Percentiles rank a stretch among this genome's conserved stretches.
These are phyloP conservation scores for Talaromyces islandicus DNA, from an alignment of 2,329 filamentous ascomycete genomes.

Conservation along the genomic window DNA sequence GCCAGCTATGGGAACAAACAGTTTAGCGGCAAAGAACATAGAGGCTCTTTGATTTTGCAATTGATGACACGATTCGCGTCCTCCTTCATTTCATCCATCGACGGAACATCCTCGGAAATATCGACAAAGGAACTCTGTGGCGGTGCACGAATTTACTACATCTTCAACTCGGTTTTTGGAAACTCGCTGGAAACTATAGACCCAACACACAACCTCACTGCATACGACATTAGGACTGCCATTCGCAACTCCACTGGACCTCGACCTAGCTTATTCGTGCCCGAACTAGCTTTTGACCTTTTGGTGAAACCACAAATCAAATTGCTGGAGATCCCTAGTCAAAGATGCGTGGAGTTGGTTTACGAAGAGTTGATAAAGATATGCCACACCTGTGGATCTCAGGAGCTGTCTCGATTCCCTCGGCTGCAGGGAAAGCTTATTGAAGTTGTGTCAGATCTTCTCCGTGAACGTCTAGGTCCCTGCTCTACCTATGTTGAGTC, in stretches of 20 bases:
- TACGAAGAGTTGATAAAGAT: constrained; percentile 99
- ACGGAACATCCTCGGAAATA: constrained; percentile 96
- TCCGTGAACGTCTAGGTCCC: constrained; percentile 86
- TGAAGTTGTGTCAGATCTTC: constrained; percentile 91
- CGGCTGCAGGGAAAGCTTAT: constrained; percentile 94
- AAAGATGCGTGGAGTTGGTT: constrained; percentile 93
- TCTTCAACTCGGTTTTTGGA: constrained; percentile 98
- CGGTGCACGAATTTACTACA: constrained; percentile 94
- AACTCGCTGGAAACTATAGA: constrained; percentile 95
- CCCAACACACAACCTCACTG: constrained; percentile 89
- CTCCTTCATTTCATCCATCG: constrained; percentile 96
- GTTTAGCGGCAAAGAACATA: constrained; percentile 94
- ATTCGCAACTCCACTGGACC: constrained; percentile 98
- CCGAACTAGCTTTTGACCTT: constrained; percentile 94
- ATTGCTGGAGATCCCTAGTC: constrained; percentile 86
- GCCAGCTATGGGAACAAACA: constrained; percentile 97
- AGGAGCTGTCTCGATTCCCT: constrained; percentile 85
- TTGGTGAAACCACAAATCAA: constrained; percentile 99
- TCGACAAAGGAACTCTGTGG: constrained; percentile 97
- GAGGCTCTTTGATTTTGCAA: constrained; percentile 89
- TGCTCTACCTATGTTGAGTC: constrained; percentile 90
- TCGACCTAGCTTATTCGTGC: constrained; percentile 90
- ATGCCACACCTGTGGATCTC: constrained; percentile 95
- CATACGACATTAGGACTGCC: constrained; percentile 90
- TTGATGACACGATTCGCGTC: constrained; percentile 98